These are phyloP conservation scores for Cercospora janseana DNA, from an alignment of 2,329 filamentous ascomycete species.

Conservation along the genomic window DNA sequence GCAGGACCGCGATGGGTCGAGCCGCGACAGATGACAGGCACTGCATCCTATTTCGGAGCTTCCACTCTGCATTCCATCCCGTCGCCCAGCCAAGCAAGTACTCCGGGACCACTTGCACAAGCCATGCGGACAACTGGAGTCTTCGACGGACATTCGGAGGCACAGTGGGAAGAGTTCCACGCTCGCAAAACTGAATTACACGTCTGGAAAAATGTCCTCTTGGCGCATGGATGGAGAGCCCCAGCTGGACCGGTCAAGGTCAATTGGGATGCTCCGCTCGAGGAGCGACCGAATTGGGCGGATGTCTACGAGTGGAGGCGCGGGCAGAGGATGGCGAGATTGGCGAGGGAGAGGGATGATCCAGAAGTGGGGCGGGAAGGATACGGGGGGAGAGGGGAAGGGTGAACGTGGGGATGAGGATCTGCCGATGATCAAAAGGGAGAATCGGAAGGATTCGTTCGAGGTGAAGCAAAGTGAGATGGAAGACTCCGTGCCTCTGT, in stretches of 20 bases:
- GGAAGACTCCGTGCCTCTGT: no score
- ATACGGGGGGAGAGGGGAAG: no score
- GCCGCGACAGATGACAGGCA: neutral
- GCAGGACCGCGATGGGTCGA: neutral
- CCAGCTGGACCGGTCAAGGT: neutral
- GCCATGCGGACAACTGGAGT: constrained; percentile 1
- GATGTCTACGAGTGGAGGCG: neutral
- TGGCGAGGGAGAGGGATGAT: neutral
- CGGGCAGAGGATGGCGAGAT: neutral
- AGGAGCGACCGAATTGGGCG: neutral
- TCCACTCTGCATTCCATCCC: neutral
- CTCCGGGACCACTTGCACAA: neutral
- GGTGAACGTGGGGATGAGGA: no score
- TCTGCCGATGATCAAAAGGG: no score
- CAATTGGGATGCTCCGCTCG: neutral
- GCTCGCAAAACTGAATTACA: neutral
- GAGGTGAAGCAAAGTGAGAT: no score
- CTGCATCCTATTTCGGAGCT: neutral
- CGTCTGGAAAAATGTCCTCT: neutral
- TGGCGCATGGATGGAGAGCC: neutral
- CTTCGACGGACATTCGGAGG: neutral
- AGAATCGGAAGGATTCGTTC: no score
- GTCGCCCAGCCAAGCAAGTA: neutral
- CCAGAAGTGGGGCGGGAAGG: neutral
- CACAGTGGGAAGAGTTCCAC: neutral